Evolutionary conservation across 2,329 filamentous ascomycete species (phyloP), one percentile per base, ranked within the genome.

Genomic region (Drechslerella stenobrocha): DNA sequence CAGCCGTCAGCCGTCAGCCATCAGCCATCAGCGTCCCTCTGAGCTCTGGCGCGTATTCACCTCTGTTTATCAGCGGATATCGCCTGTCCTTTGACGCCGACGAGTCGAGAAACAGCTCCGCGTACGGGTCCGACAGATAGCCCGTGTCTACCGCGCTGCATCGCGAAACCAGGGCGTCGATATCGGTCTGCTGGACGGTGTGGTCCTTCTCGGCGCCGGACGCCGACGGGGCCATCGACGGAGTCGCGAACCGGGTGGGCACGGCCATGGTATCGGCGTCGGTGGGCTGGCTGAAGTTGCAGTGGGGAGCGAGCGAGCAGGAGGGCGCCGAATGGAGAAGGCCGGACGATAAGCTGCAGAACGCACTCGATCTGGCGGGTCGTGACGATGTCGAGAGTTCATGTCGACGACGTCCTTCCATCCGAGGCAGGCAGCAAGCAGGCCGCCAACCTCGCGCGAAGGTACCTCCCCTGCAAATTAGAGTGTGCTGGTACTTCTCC

Each of bases 21-120:
- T 7, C 34, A 4, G 34, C 34, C 13, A 15, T 4, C 3, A 37
- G 15, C 34, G 15, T 13, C 3, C 13, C 13, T 37, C 15, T 4
- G 34, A 42, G 46, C 30, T 66, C 50, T 48, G 55, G 37, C 57
- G 60, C 52, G 18, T 57, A 71, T 79, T 71, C 76, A 90, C 92
- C 92, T 83, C 92, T 81, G 75, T 98, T 97, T 74, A 98, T 96
- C 70, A 98, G 89, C 52, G 93, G 93, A 70, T 95, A 81, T 61
- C 92, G 82, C 70, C 88, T 82, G 34, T 66, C 61, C 48, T 50
- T 52, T 9, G 83, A 79, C 77, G 11, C 73, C 55, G 44, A 53
- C 69, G 67, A 72, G 74, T 82, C 79, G 1, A 87, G 85, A 75
- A 96, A 90, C 56, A 81, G 81, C 53, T 78, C 78, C 1, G 90